These are phyloP conservation scores for Moesziomyces globuligerus DNA, from an alignment of 1,284 basidiomycete species.

Conservation along the genomic window DNA sequence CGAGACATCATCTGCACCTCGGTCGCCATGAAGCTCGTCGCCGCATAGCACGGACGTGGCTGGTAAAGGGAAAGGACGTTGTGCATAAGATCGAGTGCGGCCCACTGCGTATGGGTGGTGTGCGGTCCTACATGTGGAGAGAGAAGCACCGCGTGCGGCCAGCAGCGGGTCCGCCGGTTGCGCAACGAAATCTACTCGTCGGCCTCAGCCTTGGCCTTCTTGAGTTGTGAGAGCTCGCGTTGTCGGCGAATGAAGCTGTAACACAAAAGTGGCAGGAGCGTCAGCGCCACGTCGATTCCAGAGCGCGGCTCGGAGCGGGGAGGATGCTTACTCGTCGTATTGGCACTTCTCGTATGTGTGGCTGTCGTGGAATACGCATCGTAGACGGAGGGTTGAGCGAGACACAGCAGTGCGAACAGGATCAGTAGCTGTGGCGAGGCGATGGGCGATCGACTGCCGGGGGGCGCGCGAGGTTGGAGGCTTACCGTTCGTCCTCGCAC, in stretches of 20 bases:
- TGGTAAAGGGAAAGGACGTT: no score
- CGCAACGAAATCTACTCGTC: slow-evolving; percentile 38
- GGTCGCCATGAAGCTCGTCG: slow-evolving; percentile 51
- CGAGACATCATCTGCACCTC: slow-evolving; percentile 45
- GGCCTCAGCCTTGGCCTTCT: slow-evolving; percentile 34
- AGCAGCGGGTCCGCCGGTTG: no score
- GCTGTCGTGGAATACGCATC: no score
- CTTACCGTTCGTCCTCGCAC: slow-evolving; percentile 78
- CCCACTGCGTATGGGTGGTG: no score
- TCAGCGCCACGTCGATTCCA: no score
- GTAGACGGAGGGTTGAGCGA: background rate
- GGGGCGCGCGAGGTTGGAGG: background rate
- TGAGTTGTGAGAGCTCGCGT: slow-evolving; percentile 50
- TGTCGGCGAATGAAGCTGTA: slow-evolving; percentile 57
- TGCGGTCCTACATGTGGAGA: no score
- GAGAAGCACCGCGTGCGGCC: background rate
- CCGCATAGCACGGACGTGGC: slow-evolving; percentile 13
- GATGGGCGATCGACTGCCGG: background rate
- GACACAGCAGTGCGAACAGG: no score
- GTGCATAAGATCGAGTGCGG: no score
- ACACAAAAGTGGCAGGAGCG: background rate
- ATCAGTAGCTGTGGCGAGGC: slow-evolving; percentile 9
- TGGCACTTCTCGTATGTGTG: slow-evolving; percentile 66
- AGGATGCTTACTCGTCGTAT: slow-evolving; percentile 60
- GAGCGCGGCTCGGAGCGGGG: background rate